Base-by-base conservation (phyloP, 2,329 filamentous ascomycete species). In the Colletotrichum shisoi region DNA sequence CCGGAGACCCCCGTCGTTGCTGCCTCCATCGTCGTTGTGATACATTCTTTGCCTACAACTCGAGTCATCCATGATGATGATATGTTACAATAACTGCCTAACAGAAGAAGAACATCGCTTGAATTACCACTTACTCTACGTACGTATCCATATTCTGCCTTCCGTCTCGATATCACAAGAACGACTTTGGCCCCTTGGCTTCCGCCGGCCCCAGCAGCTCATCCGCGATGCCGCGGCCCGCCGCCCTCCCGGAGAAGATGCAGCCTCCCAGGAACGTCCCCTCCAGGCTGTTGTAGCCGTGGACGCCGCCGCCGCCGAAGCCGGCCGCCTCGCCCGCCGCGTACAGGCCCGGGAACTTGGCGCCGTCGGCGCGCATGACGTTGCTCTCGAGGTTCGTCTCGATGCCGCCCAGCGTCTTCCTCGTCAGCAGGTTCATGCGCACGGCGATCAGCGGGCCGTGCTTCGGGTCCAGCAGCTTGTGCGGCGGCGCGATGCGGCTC, bases 221-320 rank as follows among this genome's bases (percentile, higher is more conserved):
- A 3, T 82, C 80, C 0, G 81, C 84, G 70, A 89, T 83, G 0
- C 81, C 85, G 11, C 82, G 77, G 0, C 86, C 86, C 0, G 86
- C 86, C 0, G 82, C 82, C 6, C 85, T 76, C 0, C 87, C 86
- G 0, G 86, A 88, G 71, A 89, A 89, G 70, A 89, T 87, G 66
- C 86, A 89, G 0, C 86, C 86, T 15, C 86, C 86, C 4, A 89
- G 71, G 71, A 89, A 89, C 0, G 86, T 88, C 0, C 87, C 86
- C 74, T 89, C 86, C 42, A 89, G 81, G 1, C 86, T 84, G 70
- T 80, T 87, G 71, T 89, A 88, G 0, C 86, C 87, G 70, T 89
- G 87, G 0, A 88, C 84, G 17, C 87, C 86, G 2, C 86, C 86
- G 2, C 87, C 86, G 0, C 86, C 86, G 64, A 89, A 89, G 0